A percentile compares a stretch with the other conserved stretches of the same genome.
Conservation (phyloP, 208 protist genomes). For the Leishmania major region DNA sequence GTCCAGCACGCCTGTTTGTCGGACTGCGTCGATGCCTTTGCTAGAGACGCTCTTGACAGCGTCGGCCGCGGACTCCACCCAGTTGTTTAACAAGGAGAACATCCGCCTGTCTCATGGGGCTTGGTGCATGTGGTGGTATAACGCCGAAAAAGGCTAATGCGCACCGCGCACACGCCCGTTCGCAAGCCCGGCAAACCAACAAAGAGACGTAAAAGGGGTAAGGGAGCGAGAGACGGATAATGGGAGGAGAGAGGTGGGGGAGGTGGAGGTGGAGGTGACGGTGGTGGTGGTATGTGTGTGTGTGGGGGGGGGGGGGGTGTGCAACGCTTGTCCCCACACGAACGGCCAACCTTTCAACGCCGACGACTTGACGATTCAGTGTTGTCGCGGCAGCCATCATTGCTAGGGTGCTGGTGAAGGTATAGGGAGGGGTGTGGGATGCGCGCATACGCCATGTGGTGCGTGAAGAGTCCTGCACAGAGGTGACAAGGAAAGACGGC, state of each 20-base stretch:
- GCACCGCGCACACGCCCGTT: background rate
- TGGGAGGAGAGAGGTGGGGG: background rate
- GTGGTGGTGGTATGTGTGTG: background rate
- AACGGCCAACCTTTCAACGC: background rate
- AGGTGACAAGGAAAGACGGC: background rate
- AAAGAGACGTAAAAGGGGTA: background rate
- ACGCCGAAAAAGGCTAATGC: background rate
- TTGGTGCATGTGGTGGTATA: background rate
- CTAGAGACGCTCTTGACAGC: constrained; percentile 43
- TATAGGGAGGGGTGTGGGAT: background rate
- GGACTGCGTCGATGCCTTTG: constrained; percentile 42
- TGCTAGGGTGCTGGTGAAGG: background rate
- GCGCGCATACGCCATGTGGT: background rate
- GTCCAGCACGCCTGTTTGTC: constrained; percentile 42
- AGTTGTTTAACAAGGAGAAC: constrained; percentile 43
- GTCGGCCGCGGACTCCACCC: constrained; percentile 42
- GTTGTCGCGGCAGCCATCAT: background rate
- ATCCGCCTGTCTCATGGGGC: constrained; percentile 16
- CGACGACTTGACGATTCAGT: background rate
- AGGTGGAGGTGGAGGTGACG: no score
- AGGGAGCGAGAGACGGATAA: background rate
- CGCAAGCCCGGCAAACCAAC: background rate
- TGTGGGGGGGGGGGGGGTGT: background rate
- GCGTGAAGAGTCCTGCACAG: background rate
- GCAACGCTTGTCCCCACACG: background rate